A percentile compares a stretch with the other conserved stretches of the same genome.
Conservation (phyloP, 2,329 filamentous ascomycete genomes). For the Bipolaris cookei region DNA sequence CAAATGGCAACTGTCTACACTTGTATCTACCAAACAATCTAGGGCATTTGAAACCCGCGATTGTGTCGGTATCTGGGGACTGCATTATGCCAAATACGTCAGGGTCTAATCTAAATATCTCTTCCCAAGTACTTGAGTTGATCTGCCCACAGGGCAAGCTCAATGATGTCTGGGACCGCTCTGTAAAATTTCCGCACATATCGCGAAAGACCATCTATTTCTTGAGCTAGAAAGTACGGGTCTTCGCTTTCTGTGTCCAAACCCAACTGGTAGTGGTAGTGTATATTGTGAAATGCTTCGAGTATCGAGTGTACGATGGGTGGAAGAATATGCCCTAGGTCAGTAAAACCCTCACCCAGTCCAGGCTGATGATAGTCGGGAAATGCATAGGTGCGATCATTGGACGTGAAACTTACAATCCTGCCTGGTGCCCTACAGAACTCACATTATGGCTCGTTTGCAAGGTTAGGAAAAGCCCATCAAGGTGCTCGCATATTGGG, state of each 20-base stretch:
- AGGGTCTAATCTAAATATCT: slow-evolving; percentile 9
- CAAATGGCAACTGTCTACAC: background rate
- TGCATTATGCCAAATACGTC: slow-evolving; percentile 3
- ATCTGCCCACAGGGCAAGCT: slow-evolving; percentile 11
- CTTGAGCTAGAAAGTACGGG: slow-evolving; percentile 16
- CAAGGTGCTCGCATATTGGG: slow-evolving; percentile 2
- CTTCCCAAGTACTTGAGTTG: slow-evolving; percentile 18
- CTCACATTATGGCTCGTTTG: slow-evolving; percentile 15
- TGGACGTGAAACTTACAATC: slow-evolving; percentile 6
- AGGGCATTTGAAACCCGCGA: background rate
- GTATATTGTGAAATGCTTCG: slow-evolving; percentile 11
- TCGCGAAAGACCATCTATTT: slow-evolving; percentile 18
- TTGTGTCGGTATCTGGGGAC: slow-evolving; percentile 8
- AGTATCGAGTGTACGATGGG: background rate
- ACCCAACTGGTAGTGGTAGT: slow-evolving; percentile 20
- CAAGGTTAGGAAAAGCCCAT: slow-evolving; percentile 10
- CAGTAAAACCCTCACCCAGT: slow-evolving; percentile 2
- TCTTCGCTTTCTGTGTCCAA: slow-evolving; percentile 14
- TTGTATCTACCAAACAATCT: background rate
- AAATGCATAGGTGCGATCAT: background rate
- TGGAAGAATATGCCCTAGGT: background rate
- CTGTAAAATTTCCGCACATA: slow-evolving; percentile 7
- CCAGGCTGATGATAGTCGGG: slow-evolving; percentile 8
- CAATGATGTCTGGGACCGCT: slow-evolving; percentile 6
- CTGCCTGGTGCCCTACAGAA: slow-evolving; percentile 13